A percentile compares a stretch with the other conserved stretches of the same genome.
phyloP scores from a whole-genome alignment of 371 early-diverging fungal species.

The Parasitella parasitica region DNA sequence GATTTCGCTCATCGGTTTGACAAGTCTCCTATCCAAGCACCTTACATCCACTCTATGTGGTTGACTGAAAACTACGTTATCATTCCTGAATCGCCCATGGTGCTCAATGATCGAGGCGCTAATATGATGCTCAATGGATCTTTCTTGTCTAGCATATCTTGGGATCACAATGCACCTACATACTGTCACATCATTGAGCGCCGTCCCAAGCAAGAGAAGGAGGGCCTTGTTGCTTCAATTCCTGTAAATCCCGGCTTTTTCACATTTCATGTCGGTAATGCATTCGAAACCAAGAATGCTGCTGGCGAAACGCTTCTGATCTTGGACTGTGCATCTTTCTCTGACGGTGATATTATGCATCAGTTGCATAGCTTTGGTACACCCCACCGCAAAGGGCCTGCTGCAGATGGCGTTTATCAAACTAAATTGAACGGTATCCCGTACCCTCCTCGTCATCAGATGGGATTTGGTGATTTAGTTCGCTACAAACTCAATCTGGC shows the following conservation, averaged over 20 bases:
- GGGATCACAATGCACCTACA: constrained; percentile 35
- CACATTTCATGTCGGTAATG: constrained; percentile 58
- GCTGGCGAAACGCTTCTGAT: constrained; percentile 25
- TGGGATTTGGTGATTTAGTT: constrained; percentile 31
- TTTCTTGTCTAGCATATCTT: constrained; percentile 37
- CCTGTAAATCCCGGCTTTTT: constrained; percentile 43
- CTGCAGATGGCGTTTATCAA: neutral
- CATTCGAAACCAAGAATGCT: constrained; percentile 40
- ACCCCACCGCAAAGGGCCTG: constrained; percentile 17
- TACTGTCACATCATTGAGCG: constrained; percentile 54
- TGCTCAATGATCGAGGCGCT: constrained; percentile 37
- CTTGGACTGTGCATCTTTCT: constrained; percentile 34
- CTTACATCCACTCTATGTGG: constrained; percentile 42
- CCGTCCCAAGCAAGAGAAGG: neutral
- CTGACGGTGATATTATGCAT: constrained; percentile 32
- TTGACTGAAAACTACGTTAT: constrained; percentile 58
- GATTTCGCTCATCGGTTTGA: constrained; percentile 35
- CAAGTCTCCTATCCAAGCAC: constrained; percentile 17
- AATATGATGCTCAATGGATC: constrained; percentile 47
- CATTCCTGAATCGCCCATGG: constrained; percentile 51
- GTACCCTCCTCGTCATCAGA: constrained; percentile 19
- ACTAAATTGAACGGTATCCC: constrained; percentile 18
- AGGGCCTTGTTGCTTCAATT: constrained; percentile 48
- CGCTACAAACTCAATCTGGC: constrained; percentile 23
- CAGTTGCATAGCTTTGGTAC: constrained; percentile 34